Evolutionary conservation across 2,329 filamentous ascomycete species (phyloP).

Genomic region (Mycosphaerella arachidis): DNA sequence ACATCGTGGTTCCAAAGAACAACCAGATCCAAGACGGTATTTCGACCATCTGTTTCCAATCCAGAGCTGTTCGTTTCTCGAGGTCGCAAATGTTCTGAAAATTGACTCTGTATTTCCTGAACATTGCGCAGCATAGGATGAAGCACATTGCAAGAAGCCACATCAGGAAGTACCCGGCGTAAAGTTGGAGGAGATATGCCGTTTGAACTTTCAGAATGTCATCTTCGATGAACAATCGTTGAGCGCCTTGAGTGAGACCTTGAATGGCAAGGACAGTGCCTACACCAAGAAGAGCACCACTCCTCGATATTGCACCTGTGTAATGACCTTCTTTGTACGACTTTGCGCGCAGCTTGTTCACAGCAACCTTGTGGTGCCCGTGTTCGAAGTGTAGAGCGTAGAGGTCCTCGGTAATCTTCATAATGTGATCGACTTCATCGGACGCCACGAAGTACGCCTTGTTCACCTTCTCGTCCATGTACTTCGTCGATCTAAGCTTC

Average conservation of each 20-base stretch:
- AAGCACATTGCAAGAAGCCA: slow-evolving; percentile 79
- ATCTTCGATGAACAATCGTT: slow-evolving; percentile 13
- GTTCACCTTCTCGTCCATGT: slow-evolving; percentile 88
- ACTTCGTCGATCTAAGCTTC: slow-evolving; percentile 57
- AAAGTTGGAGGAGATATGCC: slow-evolving; percentile 58
- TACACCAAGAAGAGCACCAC: slow-evolving; percentile 44
- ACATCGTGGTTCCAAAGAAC: slow-evolving; percentile 71
- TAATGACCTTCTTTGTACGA: slow-evolving; percentile 56
- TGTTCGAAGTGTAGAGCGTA: slow-evolving; percentile 93
- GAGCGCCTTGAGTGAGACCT: slow-evolving; percentile 39
- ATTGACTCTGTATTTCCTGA: slow-evolving; percentile 82
- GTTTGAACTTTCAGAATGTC: slow-evolving; percentile 24
- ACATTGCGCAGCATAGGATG: slow-evolving; percentile 76
- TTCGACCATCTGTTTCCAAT: slow-evolving; percentile 85
- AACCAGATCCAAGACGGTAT: slow-evolving; percentile 82
- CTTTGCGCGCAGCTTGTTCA: slow-evolving; percentile 76
- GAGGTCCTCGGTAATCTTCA: slow-evolving; percentile 78
- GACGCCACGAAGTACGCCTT: slow-evolving; percentile 88
- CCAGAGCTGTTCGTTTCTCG: slow-evolving; percentile 71
- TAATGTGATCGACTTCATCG: slow-evolving; percentile 73
- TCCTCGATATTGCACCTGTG: slow-evolving; percentile 56
- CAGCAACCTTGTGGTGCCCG: slow-evolving; percentile 87
- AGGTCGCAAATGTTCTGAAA: slow-evolving; percentile 90
- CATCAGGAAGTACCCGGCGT: slow-evolving; percentile 85
- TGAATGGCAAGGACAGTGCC: slow-evolving; percentile 43